phyloP scores from a whole-genome alignment of 2,329 filamentous ascomycete species.

The Didymella glomerata region DNA sequence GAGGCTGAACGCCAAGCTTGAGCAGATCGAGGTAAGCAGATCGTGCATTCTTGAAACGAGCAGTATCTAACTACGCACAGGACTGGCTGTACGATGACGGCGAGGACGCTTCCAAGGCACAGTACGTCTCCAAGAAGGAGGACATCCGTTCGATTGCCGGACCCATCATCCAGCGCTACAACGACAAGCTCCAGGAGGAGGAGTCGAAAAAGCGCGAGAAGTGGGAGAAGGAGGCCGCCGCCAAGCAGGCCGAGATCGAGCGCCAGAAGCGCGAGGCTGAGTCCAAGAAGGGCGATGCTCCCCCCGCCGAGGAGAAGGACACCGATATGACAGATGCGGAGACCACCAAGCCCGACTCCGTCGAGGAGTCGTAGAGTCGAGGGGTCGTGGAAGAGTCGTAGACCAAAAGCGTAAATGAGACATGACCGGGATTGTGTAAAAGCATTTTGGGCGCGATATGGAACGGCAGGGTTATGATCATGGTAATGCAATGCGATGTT shows the following conservation, averaged over 20 bases:
- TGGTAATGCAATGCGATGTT: constrained; percentile 38
- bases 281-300: constrained; percentile 63
- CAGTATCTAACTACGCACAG: constrained; percentile 57
- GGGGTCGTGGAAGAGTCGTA: constrained; percentile 37
- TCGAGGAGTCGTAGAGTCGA: constrained; percentile 46
- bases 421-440: constrained; percentile 29
- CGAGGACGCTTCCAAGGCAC: constrained; percentile 90
- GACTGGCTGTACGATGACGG: constrained; percentile 99
- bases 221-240: constrained; percentile 71
- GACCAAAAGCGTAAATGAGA: constrained; percentile 14
- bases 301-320: constrained; percentile 49
- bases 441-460: constrained; percentile 31
- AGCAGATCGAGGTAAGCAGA: constrained; percentile 79
- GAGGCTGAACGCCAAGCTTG: constrained; percentile 83
- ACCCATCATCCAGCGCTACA: constrained; percentile 91
- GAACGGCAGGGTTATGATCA: constrained; percentile 27
- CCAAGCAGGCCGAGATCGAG: constrained; percentile 71
- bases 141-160: constrained; percentile 91
- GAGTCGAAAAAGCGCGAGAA: constrained; percentile 73
- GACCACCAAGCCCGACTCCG: constrained; percentile 49
- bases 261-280: constrained; percentile 82
- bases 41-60: not conserved
- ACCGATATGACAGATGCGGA: constrained; percentile 70
- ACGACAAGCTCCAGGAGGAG: constrained; percentile 91
- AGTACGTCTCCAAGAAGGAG: constrained; percentile 94